These are phyloP conservation scores for Colletotrichum simmondsii DNA, from an alignment of 2,329 filamentous ascomycete species.

Conservation along the genomic window DNA sequence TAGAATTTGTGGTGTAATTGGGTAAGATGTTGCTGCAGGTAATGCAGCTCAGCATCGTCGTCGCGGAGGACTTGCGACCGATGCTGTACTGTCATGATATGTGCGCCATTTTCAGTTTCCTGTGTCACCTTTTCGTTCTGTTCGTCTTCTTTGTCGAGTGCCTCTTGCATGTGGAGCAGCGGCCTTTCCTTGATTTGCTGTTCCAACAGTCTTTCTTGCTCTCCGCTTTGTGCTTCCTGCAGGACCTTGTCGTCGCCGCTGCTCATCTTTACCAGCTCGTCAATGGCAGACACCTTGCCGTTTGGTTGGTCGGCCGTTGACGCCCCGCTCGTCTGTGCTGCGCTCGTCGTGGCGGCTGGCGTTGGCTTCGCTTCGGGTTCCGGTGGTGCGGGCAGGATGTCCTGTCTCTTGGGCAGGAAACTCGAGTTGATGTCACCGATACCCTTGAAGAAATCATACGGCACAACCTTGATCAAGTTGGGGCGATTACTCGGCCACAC, in stretches of 20 bases:
- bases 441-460: constrained; percentile 97
- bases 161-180: constrained; percentile 89
- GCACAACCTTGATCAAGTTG: constrained; percentile 93
- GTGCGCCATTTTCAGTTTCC: constrained; percentile 50
- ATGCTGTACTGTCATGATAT: constrained; percentile 29
- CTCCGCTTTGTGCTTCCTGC: constrained; percentile 80
- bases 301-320: constrained; percentile 13
- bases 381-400: constrained; percentile 53
- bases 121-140: constrained; percentile 62
- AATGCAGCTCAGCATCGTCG: constrained; percentile 84
- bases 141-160: constrained; percentile 87
- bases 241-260: constrained; percentile 74
- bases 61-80: constrained; percentile 86
- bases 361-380: constrained; percentile 10
- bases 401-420: constrained; percentile 84
- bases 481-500: constrained; percentile 92
- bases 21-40: constrained; percentile 80
- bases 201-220: constrained; percentile 88
- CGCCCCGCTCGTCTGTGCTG: neutral
- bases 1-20: constrained; percentile 85
- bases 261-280: constrained; percentile 81
- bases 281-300: constrained; percentile 61
- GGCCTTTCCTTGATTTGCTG: constrained; percentile 91
- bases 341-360: neutral
- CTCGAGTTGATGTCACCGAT: constrained; percentile 99